Base-by-base conservation (phyloP, 768 basidiomycete genomes). In the Baorangia bicolor region DNA sequence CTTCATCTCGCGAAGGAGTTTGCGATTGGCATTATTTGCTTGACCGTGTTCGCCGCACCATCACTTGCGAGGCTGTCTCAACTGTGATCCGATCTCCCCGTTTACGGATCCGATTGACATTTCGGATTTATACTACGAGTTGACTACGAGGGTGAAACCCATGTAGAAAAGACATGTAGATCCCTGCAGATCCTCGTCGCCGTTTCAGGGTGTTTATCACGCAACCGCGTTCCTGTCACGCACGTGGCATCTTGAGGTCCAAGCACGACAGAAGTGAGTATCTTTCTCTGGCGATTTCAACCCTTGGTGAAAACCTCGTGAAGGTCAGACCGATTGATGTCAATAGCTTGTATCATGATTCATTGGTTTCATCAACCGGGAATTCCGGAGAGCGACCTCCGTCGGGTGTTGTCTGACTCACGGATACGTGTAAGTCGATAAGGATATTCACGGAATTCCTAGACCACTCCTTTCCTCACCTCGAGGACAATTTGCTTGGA, bases 181-280 rank as follows among this genome's bases (percentile, higher is more conserved):
- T 60, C 56, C 51, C 41, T 68, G 63, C 40, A 68, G 59, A 66
- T 67, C 66, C 40, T 60, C 18, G 42, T 57, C 41, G 23, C 37
- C 34, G 64, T 66, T 66, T 64, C 61, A 66, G 49, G 46, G 42
- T 39, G 56, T 34, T 45, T 40, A 56, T 64, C 53, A 52, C 46
- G 28, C 45, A 55, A 53, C 56, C 59, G 64, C 64, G 64, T 41
- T 43, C 51, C 53, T 31, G 38, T 34, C 39, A 40, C 12, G 38
- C 43, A 47, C 48, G 18, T n/a, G 33, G 12, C 51, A 49, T 34
- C 38, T 38, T 21, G 16, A 23, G 27, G 51, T 38, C 51, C 35
- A 33, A 33, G 31, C 7, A 40, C 31, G 30, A 40, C 31, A 48
- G 46, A 52, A 34, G 11, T 21, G 25, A 31, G 27, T 20, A 8